A percentile compares a stretch with the other conserved stretches of the same genome.
Conservation (phyloP, 441 rosid species). For the Metrosideros polymorpha region DNA sequence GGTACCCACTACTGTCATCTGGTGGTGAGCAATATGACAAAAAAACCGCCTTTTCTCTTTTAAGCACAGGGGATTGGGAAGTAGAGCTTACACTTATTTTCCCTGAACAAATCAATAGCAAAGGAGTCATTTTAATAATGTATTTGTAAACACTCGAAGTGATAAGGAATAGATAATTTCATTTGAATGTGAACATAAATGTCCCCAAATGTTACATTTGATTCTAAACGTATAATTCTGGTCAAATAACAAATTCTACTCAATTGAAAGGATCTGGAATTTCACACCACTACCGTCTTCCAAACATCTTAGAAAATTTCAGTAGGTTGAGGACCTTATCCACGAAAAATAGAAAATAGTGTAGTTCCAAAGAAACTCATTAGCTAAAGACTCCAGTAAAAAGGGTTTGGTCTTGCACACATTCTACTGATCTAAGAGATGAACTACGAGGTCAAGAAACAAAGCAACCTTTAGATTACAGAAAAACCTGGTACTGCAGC, state of each 20-base stretch:
- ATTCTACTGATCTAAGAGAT: neutral
- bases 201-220: neutral
- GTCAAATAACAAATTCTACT: neutral
- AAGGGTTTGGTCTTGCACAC: neutral
- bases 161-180: neutral
- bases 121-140: neutral
- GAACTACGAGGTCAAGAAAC: neutral
- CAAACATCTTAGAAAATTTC: neutral
- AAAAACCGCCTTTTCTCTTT: too few species aligned
- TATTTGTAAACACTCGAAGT: neutral
- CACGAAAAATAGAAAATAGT: neutral
- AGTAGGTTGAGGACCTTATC: neutral
- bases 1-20: conserved; percentile 5
- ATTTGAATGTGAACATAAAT: neutral
- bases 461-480: neutral
- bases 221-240: neutral
- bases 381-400: neutral
- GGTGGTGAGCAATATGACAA: neutral
- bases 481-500: neutral
- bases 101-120: conserved; percentile 3
- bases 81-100: conserved; percentile 1
- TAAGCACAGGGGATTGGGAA: neutral
- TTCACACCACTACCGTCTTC: neutral
- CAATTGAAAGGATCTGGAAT: neutral
- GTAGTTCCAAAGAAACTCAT: neutral